Conservation (phyloP, 305 asterid species). For the Solanum hybrid region DNA sequence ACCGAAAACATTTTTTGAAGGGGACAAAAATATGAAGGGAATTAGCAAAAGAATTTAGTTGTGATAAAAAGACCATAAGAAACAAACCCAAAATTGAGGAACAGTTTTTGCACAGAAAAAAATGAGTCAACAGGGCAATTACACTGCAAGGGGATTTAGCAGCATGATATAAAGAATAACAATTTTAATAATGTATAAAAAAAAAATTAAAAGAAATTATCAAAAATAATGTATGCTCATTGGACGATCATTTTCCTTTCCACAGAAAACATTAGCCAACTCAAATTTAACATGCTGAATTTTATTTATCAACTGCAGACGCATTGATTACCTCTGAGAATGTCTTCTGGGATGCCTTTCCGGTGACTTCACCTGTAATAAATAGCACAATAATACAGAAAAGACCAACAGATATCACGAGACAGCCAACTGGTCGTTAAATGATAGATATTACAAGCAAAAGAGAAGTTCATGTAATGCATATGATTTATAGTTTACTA, state of each 20-base stretch:
- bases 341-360: slow-evolving; percentile 25
- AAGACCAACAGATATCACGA: not conserved
- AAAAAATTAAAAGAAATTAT: too few relatives aligned
- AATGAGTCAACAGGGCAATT: not conserved
- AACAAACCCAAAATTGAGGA: not conserved
- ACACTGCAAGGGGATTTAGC: not conserved
- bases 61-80: not conserved
- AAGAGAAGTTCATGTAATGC: not conserved
- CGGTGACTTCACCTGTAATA: slow-evolving; percentile 41
- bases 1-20: not conserved
- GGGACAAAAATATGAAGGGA: not conserved
- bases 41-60: not conserved
- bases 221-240: not conserved
- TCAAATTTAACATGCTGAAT: not conserved
- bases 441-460: not conserved
- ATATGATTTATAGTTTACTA: not conserved
- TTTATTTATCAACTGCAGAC: not conserved
- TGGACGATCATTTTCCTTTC: not conserved
- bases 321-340: slow-evolving; percentile 39
- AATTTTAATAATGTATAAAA: not conserved
- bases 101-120: not conserved
- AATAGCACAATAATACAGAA: not conserved
- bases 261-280: not conserved
- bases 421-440: not conserved
- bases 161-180: not conserved